Percentiles rank a stretch among this genome's conserved stretches.
Evolutionary conservation across 352 stramenopile genomes (phyloP).

Genomic region (Pythium periplocum): DNA sequence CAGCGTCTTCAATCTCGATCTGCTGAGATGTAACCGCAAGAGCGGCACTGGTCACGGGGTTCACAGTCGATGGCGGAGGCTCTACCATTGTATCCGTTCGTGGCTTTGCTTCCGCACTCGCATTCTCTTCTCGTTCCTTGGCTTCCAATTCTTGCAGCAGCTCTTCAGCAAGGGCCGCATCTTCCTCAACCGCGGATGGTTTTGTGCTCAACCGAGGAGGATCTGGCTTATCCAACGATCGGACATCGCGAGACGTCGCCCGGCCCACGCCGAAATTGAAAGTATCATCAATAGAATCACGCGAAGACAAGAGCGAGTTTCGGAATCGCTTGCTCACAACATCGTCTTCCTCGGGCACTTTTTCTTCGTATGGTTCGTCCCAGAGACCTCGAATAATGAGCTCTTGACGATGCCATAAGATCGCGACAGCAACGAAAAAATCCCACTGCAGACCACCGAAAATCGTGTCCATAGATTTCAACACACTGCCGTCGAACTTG

Average conservation of each 20-base stretch:
- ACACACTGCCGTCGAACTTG: slow-evolving; percentile 74
- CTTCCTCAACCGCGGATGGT: neutral
- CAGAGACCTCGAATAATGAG: slow-evolving; percentile 76
- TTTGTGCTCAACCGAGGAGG: too few species aligned
- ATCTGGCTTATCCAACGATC: too few species aligned
- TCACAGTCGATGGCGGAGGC: slow-evolving; percentile 4
- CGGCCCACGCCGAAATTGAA: slow-evolving; percentile 27
- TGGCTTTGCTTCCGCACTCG: neutral
- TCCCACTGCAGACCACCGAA: slow-evolving; percentile 78
- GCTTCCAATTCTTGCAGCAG: slow-evolving; percentile 20
- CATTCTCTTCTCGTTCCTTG: slow-evolving; percentile 12
- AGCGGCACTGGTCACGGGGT: slow-evolving; percentile 12
- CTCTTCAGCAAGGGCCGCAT: slow-evolving; percentile 10
- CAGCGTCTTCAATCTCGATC: slow-evolving; percentile 57
- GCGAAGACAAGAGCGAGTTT: slow-evolving; percentile 51
- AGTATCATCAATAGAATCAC: slow-evolving; percentile 72
- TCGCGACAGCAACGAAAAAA: slow-evolving; percentile 72
- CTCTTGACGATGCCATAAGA: slow-evolving; percentile 79
- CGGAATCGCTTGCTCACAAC: slow-evolving; percentile 25
- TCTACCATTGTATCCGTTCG: slow-evolving; percentile 2
- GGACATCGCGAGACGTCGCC: too few species aligned
- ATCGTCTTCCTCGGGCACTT: slow-evolving; percentile 15
- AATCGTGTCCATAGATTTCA: slow-evolving; percentile 33
- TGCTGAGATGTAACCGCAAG: slow-evolving; percentile 29
- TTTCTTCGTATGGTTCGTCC: slow-evolving; percentile 29